Conservation (phyloP, 306 rosid species). For the Hylodesmum podocarpum region DNA sequence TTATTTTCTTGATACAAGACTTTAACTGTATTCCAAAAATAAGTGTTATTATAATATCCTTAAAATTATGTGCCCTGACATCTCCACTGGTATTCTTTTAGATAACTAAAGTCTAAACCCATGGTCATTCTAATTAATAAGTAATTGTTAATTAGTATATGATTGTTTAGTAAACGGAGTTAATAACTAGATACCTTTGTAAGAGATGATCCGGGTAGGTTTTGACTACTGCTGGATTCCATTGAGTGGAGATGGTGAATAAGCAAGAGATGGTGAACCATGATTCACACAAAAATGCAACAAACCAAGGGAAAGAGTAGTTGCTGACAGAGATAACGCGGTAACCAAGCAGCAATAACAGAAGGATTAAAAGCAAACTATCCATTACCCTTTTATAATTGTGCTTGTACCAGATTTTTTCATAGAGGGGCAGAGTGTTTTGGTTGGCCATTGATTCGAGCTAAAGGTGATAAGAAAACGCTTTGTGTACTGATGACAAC, state of each 20-base stretch:
- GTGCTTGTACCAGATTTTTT: conserved; percentile 30
- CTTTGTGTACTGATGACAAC: background rate
- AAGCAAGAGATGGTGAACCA: conserved; percentile 54
- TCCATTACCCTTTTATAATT: conserved; percentile 24
- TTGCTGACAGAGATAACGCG: conserved; percentile 34
- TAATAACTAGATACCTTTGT: conserved; percentile 28
- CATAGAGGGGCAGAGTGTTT: conserved; percentile 32
- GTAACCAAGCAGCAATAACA: conserved; percentile 37
- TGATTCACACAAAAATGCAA: conserved; percentile 52
- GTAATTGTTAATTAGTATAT: too few relatives aligned
- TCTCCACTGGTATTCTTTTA: too few relatives aligned
- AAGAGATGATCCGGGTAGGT: conserved; percentile 55
- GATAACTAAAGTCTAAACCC: too few relatives aligned
- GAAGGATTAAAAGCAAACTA: conserved; percentile 37
- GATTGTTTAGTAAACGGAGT: background rate
- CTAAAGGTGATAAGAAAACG: background rate
- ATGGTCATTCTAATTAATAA: too few relatives aligned
- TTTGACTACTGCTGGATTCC: conserved; percentile 45
- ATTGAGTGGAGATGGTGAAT: conserved; percentile 33
- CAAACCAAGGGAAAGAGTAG: conserved; percentile 52
- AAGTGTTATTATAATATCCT: too few relatives aligned
- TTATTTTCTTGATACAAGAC: too few relatives aligned
- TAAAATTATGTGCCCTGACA: too few relatives aligned
- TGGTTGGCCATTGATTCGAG: conserved; percentile 28
- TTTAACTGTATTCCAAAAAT: too few relatives aligned